Evolutionary conservation across 2,329 filamentous ascomycete genomes (phyloP), one percentile per base, ranked within the genome.

Genomic region (Apiospora arundinis): DNA sequence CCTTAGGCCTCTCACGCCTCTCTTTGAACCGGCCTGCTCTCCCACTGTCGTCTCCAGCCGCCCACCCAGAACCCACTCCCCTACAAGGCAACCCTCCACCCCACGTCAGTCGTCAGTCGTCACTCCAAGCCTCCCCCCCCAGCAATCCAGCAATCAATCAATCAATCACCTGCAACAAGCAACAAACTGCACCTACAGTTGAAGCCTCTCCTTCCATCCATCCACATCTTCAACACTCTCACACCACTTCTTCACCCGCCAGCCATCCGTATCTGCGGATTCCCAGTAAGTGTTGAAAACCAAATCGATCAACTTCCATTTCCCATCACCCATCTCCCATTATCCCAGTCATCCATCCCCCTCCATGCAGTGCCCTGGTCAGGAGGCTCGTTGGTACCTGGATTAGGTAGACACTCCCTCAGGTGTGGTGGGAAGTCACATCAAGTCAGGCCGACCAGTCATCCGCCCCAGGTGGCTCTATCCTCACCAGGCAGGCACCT

Each of bases 111-210:
- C 49, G 52, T 60, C 52, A 60, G 28, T 63, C 56, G 21, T 63
- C 56, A 63, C 56, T 63, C 25, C 52, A 32, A 37, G 32, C 52
- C 21, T 25, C 52, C 49, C 21, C 52, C 52, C 49, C 49, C 49
- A n/a, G n/a, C n/a, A n/a, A n/a, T n/a, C 49, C 49, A 49, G n/a
- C 48, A 49, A 49, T 52, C 49, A 52, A 63, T 63, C 48, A 49
- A 49, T 52, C 49, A 52, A 63, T 63, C 32, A 63, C 56, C 56
- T 63, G 56, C 56, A 63, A 63, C 56, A 40, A 32, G 32, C 32
- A 32, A 32, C 32, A 32, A 32, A 60, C 52, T 37, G 52, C 52
- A 37, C 28, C 4, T 32, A 56, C 52, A 12, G 32, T 63, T 40
- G 32, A 63, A 63, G 32, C 32, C 32, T 23, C 16, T 32, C 12